These are phyloP conservation scores for Gymnopilus dilepis DNA, from an alignment of 768 basidiomycete genomes.

Conservation along the genomic window DNA sequence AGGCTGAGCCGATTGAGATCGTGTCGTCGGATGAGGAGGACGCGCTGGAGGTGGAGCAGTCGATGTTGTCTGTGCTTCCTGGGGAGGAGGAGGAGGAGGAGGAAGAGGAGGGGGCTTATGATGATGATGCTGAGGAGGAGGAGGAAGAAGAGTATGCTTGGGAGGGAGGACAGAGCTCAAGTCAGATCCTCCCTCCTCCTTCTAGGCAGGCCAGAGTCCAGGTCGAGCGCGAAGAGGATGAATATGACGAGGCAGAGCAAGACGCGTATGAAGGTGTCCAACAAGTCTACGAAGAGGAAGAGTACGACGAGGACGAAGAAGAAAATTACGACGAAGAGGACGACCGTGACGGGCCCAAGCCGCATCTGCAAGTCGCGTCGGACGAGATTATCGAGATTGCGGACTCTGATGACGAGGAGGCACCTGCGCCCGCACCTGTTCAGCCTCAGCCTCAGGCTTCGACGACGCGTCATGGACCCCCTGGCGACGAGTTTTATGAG, in stretches of 20 bases:
- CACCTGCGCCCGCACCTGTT: conserved; percentile 5
- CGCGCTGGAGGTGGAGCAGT: conserved; percentile 29
- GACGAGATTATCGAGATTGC: conserved; percentile 26
- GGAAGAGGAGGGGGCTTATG: conserved; percentile 25
- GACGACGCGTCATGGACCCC: conserved; percentile 16
- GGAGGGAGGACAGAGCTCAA: conserved; percentile 20
- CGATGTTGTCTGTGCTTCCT: conserved; percentile 23
- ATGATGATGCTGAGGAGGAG: conserved; percentile 19
- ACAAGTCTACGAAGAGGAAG: conserved; percentile 26
- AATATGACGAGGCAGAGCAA: conserved; percentile 31
- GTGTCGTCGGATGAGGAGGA: conserved; percentile 39
- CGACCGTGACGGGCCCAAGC: conserved; percentile 12
- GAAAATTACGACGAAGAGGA: conserved; percentile 25
- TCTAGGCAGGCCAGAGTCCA: conserved; percentile 6
- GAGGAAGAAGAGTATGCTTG: conserved; percentile 19
- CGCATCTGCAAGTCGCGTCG: conserved; percentile 1
- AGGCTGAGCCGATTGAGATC: conserved; percentile 54
- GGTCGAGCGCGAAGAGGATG: conserved; percentile 18
- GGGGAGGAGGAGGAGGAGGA: conserved; percentile 41
- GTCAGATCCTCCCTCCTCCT: conserved; percentile 11
- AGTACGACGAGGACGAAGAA: conserved; percentile 9
- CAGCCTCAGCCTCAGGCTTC: too few relatives aligned
- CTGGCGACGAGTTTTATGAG: too few relatives aligned
- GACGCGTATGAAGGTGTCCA: conserved; percentile 27
- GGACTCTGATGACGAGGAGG: conserved; percentile 26